These are phyloP conservation scores for Rugosomyces carneus DNA, from an alignment of 1,284 basidiomycete species.

Conservation along the genomic window DNA sequence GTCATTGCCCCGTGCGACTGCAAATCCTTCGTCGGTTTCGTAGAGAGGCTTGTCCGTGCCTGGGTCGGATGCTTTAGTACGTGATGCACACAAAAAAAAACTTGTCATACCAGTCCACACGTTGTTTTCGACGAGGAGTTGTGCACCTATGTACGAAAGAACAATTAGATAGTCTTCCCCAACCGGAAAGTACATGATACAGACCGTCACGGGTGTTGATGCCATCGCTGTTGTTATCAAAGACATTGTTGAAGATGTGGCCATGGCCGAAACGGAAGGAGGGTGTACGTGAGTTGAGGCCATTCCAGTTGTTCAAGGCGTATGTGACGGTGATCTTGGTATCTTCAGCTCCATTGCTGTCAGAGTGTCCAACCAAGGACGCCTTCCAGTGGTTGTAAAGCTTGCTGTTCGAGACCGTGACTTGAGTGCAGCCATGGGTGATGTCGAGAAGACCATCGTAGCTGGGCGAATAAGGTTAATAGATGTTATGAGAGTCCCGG, in stretches of 20 bases:
- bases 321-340: slow-evolving; percentile 31
- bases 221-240: slow-evolving; percentile 39
- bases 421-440: slow-evolving; percentile 34
- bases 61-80: slow-evolving; percentile 4
- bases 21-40: slow-evolving; percentile 36
- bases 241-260: slow-evolving; percentile 43
- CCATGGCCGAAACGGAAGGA: slow-evolving; percentile 40
- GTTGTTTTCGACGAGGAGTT: slow-evolving; percentile 43
- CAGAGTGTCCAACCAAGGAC: slow-evolving; percentile 38
- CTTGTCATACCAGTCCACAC: slow-evolving; percentile 29
- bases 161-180: background rate
- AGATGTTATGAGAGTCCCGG: background rate
- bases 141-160: slow-evolving; percentile 26
- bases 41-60: slow-evolving; percentile 35
- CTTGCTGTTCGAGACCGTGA: slow-evolving; percentile 36
- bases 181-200: slow-evolving; percentile 3
- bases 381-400: slow-evolving; percentile 39
- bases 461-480: slow-evolving; percentile 17
- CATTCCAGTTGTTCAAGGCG: slow-evolving; percentile 33
- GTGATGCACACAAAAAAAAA: slow-evolving; percentile 2
- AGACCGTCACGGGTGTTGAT: slow-evolving; percentile 43
- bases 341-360: slow-evolving; percentile 33
- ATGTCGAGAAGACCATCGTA: slow-evolving; percentile 37
- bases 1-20: slow-evolving; percentile 31
- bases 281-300: slow-evolving; percentile 35